Evolutionary conservation across 202 grass and related monocot genomes (phyloP).

Genomic region (Tripidium arundinaceum): DNA sequence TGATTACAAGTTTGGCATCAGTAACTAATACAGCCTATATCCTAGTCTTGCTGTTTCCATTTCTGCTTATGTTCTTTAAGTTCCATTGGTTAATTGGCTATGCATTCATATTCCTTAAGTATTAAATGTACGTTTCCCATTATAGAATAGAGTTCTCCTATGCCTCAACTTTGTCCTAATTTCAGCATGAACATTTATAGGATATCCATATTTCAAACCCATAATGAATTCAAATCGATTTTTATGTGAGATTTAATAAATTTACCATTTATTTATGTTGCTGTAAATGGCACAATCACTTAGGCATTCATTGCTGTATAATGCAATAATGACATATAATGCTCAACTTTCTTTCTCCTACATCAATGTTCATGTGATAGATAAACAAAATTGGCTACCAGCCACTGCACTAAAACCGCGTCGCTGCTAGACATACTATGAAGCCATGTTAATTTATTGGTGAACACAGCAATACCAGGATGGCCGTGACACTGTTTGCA

Average conservation of each 20-base stretch:
- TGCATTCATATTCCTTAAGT: neutral
- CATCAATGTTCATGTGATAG: neutral
- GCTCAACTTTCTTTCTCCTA: neutral
- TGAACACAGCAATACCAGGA: neutral
- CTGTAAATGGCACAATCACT: conserved; percentile 1
- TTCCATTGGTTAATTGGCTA: neutral
- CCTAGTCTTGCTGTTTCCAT: neutral
- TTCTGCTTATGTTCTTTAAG: conserved; percentile 12
- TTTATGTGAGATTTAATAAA: neutral
- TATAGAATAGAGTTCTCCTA: neutral
- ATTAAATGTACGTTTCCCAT: neutral
- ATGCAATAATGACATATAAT: neutral
- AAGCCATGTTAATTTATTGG: neutral
- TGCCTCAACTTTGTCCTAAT: neutral
- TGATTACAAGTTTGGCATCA: neutral
- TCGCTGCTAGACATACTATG: neutral
- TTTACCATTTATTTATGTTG: neutral
- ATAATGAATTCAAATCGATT: neutral
- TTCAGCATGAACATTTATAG: neutral
- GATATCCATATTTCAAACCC: neutral
- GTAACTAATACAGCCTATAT: neutral
- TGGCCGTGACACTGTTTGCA: neutral
- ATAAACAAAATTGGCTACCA: neutral
- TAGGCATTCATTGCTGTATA: neutral
- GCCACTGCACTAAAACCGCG: neutral